phyloP scores from a whole-genome alignment of 352 stramenopile genomes.

The Hyaloperonospora arabidopsidis region DNA sequence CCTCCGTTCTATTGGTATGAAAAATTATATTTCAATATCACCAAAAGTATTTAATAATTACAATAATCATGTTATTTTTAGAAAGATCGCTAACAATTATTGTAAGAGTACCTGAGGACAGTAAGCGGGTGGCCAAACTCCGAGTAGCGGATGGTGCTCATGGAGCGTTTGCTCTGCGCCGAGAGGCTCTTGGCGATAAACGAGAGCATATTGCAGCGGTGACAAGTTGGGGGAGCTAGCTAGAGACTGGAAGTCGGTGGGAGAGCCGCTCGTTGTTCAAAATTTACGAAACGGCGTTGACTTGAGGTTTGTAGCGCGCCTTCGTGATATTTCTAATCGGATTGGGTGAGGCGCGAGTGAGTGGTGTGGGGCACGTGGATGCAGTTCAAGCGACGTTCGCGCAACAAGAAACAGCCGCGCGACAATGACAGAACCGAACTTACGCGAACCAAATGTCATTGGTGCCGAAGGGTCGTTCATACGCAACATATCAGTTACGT shows the following conservation, averaged over 20 bases:
- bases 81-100: too few species aligned
- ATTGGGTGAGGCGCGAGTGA: neutral
- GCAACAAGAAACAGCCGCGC: too few species aligned
- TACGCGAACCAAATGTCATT: too few species aligned
- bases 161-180: slow-evolving; percentile 43
- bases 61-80: too few species aligned
- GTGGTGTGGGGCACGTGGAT: neutral
- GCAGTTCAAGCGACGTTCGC: too few species aligned
- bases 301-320: neutral
- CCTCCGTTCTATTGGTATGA: slow-evolving; percentile 38
- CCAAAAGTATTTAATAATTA: too few species aligned
- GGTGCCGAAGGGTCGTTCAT: too few species aligned
- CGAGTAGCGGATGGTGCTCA: slow-evolving; percentile 69
- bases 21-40: too few species aligned
- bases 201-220: slow-evolving; percentile 39
- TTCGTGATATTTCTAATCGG: neutral
- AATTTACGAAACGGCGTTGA: slow-evolving; percentile 3
- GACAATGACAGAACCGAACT: too few species aligned
- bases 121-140: slow-evolving; percentile 63
- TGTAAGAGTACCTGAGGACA: slow-evolving; percentile 61
- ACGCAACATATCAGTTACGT: too few species aligned
- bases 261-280: slow-evolving; percentile 15
- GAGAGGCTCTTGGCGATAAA: slow-evolving; percentile 48
- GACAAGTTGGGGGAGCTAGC: neutral
- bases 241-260: neutral